Evolutionary conservation across 2,329 filamentous ascomycete genomes (phyloP).

Genomic region (Xylariaceae sp.): DNA sequence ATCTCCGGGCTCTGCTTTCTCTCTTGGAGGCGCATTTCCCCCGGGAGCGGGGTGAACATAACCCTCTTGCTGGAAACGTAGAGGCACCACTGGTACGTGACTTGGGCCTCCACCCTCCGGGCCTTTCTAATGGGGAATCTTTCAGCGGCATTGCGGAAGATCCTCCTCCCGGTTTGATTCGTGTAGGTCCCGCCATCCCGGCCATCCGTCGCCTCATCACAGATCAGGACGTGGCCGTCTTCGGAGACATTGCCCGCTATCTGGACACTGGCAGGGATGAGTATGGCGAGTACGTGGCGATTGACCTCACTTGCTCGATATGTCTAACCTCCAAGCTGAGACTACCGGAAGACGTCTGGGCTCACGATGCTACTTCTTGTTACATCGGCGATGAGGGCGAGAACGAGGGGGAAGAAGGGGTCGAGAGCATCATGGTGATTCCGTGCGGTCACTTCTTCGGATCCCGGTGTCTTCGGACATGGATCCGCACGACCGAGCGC

Average conservation of each 20-base stretch:
- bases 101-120: slow-evolving; percentile 3
- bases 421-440: slow-evolving; percentile 10
- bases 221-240: slow-evolving; percentile 12
- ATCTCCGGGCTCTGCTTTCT: no score
- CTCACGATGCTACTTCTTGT: not conserved
- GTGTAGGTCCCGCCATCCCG: not conserved
- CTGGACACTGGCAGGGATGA: slow-evolving; percentile 9
- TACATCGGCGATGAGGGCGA: not conserved
- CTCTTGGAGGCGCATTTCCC: slow-evolving; percentile 5
- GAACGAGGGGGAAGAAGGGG: no score
- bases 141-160: not conserved
- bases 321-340: slow-evolving; percentile 13
- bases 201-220: not conserved
- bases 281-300: slow-evolving; percentile 3
- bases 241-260: slow-evolving; percentile 15
- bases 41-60: not conserved
- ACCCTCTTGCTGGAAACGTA: not conserved
- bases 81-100: not conserved
- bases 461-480: slow-evolving; percentile 3
- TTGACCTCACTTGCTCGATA: slow-evolving; percentile 17
- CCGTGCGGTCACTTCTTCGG: slow-evolving; percentile 24
- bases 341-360: slow-evolving; percentile 1
- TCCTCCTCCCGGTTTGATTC: slow-evolving; percentile 14
- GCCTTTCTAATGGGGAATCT: not conserved
- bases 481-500: not conserved